Percentiles rank a stretch among this genome's conserved stretches.
These are phyloP conservation scores for Fusarium sp. DNA, from an alignment of 2,329 filamentous ascomycete genomes.

Conservation along the genomic window DNA sequence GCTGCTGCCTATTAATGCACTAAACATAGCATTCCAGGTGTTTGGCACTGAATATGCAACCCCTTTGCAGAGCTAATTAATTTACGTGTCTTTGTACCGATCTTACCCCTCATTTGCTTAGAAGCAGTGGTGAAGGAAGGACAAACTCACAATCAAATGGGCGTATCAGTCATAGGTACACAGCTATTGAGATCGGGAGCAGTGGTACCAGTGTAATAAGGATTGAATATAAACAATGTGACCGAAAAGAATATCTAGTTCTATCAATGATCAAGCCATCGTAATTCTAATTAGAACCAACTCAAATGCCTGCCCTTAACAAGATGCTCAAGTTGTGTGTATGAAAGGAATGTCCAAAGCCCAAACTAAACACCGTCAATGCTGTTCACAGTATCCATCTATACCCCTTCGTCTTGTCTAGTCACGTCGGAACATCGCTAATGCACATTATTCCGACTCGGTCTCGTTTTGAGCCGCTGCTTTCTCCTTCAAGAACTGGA, in stretches of 20 bases:
- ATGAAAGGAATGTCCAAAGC: neutral
- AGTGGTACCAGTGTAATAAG: neutral
- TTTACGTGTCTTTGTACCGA: neutral
- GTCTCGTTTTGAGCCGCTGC: neutral
- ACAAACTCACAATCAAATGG: neutral
- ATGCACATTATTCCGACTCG: neutral
- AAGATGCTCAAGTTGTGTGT: neutral
- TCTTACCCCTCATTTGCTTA: neutral
- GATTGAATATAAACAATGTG: neutral
- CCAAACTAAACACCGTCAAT: neutral
- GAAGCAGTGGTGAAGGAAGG: neutral
- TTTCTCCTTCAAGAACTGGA: neutral
- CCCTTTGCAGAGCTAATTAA: neutral
- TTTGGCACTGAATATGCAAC: no score
- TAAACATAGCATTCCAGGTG: neutral
- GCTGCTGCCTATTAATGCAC: neutral
- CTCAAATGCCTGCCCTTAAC: neutral
- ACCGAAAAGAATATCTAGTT: neutral
- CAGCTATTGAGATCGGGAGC: neutral
- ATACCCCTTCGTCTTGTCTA: neutral
- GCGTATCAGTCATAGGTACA: accelerated
- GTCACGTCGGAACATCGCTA: neutral
- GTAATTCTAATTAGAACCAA: neutral
- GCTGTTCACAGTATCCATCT: neutral
- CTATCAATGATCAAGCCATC: neutral